Evolutionary conservation across 140 eudicot species (phyloP).

Genomic region (Cichorium intybus): DNA sequence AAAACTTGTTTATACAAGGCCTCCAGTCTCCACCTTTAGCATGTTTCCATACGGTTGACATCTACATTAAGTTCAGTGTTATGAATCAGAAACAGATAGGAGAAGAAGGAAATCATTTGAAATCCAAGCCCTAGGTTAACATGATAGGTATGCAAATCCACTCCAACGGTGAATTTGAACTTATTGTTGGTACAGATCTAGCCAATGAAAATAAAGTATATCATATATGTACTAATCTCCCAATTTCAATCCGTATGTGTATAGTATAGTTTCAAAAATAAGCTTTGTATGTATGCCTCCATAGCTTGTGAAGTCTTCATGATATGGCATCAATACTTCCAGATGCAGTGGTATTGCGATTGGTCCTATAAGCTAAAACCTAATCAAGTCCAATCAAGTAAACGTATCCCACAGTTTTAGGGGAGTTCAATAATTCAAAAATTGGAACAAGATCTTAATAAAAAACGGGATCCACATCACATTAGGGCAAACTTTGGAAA

Average conservation of each 20-base stretch:
- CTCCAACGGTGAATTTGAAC: neutral
- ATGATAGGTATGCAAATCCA: too few species aligned
- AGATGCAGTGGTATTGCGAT: neutral
- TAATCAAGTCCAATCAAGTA: neutral
- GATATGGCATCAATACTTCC: neutral
- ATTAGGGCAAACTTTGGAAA: constrained; percentile 24
- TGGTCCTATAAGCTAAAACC: constrained; percentile 4
- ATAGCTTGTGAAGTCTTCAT: constrained; percentile 2
- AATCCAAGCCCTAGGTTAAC: neutral
- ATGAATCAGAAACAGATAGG: constrained; percentile 17
- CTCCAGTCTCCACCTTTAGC: constrained; percentile 84
- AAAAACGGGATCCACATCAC: constrained; percentile 14
- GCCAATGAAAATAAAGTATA: neutral
- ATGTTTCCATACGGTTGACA: constrained; percentile 93
- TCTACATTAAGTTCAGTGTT: constrained; percentile 40
- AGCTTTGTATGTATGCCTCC: neutral
- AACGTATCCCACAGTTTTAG: neutral
- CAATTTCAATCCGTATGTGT: constrained; percentile 5
- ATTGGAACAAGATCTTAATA: neutral
- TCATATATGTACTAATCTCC: neutral
- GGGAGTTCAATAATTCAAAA: neutral
- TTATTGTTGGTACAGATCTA: constrained; percentile 10
- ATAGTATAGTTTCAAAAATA: neutral
- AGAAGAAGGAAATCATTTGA: neutral
- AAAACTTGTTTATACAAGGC: constrained; percentile 74